Evolutionary conservation across 2,329 filamentous ascomycete species (phyloP).

Genomic region (Neofusicoccum parvum): DNA sequence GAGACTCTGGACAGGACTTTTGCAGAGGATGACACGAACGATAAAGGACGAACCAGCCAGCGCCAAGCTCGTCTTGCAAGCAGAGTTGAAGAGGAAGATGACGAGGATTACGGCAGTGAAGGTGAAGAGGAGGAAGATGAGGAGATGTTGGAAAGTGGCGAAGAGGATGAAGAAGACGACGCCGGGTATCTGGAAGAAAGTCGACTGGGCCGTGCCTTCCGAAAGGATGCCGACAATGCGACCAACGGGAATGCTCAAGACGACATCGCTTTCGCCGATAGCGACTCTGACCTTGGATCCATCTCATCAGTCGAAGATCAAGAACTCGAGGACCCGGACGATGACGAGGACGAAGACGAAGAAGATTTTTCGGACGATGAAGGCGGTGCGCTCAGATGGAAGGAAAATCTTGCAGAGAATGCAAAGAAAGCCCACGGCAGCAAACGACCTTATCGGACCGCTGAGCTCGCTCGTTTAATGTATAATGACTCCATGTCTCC

Average conservation of each 20-base stretch:
- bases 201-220: constrained; percentile 57
- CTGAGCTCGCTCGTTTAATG: constrained; percentile 82
- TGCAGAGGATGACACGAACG: constrained; percentile 57
- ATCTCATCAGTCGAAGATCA: constrained; percentile 67
- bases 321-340: constrained; percentile 52
- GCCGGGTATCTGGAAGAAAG: constrained; percentile 49
- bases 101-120: constrained; percentile 50
- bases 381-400: constrained; percentile 78
- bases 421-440: constrained; percentile 72
- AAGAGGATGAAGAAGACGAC: constrained; percentile 55
- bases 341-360: constrained; percentile 56
- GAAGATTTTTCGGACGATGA: constrained; percentile 64
- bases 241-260: constrained; percentile 47
- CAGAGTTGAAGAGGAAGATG: constrained; percentile 52
- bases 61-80: constrained; percentile 53
- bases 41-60: constrained; percentile 58
- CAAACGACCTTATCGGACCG: constrained; percentile 72
- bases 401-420: constrained; percentile 77
- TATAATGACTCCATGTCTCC: constrained; percentile 82
- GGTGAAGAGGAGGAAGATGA: constrained; percentile 59
- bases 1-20: constrained; percentile 63
- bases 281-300: constrained; percentile 93
- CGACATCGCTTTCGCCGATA: constrained; percentile 90
- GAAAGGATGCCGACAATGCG: constrained; percentile 48
- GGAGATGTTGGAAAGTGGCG: constrained; percentile 45